Evolutionary conservation across 495 filamentous ascomycete species (phyloP).

Genomic region (Halenospora varia): DNA sequence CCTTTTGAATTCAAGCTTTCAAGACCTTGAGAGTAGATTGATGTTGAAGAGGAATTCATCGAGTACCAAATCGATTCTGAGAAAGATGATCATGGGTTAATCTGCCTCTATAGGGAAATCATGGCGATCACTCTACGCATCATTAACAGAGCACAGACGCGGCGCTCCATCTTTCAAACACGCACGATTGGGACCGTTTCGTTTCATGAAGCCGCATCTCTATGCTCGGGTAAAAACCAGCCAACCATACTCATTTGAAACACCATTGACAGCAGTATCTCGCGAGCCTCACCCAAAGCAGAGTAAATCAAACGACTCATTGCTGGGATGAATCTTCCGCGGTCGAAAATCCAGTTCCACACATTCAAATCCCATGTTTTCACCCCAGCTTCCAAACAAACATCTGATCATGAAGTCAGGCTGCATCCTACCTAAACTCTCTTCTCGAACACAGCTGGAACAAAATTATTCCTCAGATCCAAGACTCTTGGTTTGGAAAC

Average conservation of each 20-base stretch:
- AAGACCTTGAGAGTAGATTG: no score
- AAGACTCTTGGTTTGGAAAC: background rate
- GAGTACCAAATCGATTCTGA: no score
- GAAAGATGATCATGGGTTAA: no score
- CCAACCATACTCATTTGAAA: background rate
- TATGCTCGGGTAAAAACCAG: background rate
- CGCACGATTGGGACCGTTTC: no score
- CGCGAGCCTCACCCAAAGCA: slow-evolving; percentile 5
- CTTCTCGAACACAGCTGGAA: background rate
- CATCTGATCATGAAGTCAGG: background rate
- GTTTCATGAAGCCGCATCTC: background rate
- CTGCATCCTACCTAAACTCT: background rate
- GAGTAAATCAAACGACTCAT: background rate
- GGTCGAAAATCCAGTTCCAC: slow-evolving; percentile 6
- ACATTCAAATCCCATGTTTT: background rate
- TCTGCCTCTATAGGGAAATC: no score
- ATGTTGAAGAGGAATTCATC: no score
- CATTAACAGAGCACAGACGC: no score
- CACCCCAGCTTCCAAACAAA: background rate
- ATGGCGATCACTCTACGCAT: no score
- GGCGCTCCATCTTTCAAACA: no score
- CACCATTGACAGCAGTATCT: background rate
- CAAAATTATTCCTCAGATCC: background rate
- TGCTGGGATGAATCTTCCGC: slow-evolving; percentile 2
- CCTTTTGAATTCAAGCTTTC: no score